These are phyloP conservation scores for Arthrinium phaeospermum DNA, from an alignment of 2,329 filamentous ascomycete genomes.

Conservation along the genomic window DNA sequence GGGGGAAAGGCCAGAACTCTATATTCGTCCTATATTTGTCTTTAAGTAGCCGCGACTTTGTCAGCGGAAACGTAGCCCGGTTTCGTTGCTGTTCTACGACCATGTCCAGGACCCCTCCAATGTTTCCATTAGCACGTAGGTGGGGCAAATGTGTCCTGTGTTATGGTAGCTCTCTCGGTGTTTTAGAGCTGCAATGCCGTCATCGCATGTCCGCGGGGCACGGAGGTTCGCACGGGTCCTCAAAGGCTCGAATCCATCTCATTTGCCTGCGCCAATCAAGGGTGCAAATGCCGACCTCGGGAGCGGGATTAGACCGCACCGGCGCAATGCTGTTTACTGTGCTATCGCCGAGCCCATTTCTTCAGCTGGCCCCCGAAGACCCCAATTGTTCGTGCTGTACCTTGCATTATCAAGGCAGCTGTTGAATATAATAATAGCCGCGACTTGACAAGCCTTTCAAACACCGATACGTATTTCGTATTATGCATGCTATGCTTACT, in stretches of 20 bases:
- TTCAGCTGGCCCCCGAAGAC: background rate
- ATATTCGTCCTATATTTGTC: background rate
- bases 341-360: background rate
- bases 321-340: background rate
- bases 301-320: background rate
- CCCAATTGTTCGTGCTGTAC: background rate
- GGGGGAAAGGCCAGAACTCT: background rate
- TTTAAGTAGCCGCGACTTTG: constrained; percentile 12
- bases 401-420: background rate
- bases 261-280: background rate
- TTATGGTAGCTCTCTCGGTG: constrained; percentile 11
- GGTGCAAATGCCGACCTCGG: constrained; percentile 1
- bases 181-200: background rate
- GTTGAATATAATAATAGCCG: background rate
- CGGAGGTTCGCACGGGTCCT: constrained; percentile 1
- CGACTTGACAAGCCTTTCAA: background rate
- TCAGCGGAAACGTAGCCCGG: constrained; percentile 4
- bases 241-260: background rate
- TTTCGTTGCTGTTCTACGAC: constrained; percentile 12
- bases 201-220: constrained; percentile 12
- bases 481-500: background rate
- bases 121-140: background rate
- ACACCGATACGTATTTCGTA: background rate
- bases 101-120: background rate
- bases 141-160: background rate